Evolutionary conservation across 139 green algal genomes (phyloP), one percentile per base, ranked within the genome.

Genomic region (Trebouxia sp.): DNA sequence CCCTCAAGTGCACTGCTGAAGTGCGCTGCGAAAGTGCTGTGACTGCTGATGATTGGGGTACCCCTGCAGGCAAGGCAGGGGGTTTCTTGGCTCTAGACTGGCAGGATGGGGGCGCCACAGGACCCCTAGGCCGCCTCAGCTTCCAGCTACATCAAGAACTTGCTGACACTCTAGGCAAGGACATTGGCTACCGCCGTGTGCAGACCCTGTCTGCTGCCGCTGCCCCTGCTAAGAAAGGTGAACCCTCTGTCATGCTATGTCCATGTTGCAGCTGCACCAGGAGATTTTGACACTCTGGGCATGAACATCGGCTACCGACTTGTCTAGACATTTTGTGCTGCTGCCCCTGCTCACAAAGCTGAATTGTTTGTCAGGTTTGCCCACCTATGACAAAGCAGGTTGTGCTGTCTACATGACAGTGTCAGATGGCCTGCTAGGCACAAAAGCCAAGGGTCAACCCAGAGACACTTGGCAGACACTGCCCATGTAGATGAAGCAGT

Each of bases 31-130:
- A n/a, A n/a, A n/a, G n/a, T n/a, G n/a, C n/a, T n/a, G n/a, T n/a
- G n/a, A n/a, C n/a, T n/a, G n/a, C n/a, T n/a, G n/a, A n/a, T n/a
- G n/a, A n/a, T n/a, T n/a, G n/a, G n/a, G 2, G 50, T 22, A 58
- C 50, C 22, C 3, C 7, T 75, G 28, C 85, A 92, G 88, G 88
- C 65, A 92, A 91, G 35, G 88, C 90, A 37, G 89, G 92, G 12
- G 93, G 92, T 15, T 97, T 97, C 74, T 81, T 97, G 9, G 92
- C 91, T 0, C 83, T 94, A 10, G 92, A 96, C 67, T 96, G 92
- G 91, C 88, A 88, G 38, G 89, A 94, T 78, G 69, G 67, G 69
- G 79, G 37, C 0, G 55, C 62, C 1, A 45, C 84, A 9, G 88
- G 83, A 20, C 76, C 84, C 6, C 87, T 96, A 53, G 83, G 90